Evolutionary conservation across 805 yeast species (phyloP).

Genomic region (Teunomyces gatunensis): DNA sequence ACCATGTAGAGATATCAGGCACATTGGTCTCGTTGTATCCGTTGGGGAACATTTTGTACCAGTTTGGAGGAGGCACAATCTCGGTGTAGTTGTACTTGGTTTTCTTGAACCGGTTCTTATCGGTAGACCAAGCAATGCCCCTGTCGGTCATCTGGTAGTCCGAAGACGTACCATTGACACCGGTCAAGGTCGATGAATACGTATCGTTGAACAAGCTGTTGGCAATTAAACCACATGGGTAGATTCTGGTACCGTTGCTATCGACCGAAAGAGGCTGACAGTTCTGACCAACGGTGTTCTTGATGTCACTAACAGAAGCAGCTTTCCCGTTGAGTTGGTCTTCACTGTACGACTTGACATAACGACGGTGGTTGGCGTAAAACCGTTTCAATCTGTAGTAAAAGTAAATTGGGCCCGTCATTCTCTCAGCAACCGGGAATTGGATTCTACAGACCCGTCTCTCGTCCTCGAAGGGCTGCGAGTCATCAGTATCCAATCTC

Average conservation of each 20-base stretch:
- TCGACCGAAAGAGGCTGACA: conserved; percentile 41
- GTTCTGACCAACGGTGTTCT: conserved; percentile 43
- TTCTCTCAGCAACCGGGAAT: conserved; percentile 31
- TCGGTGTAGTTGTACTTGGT: conserved; percentile 37
- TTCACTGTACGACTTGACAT: conserved; percentile 42
- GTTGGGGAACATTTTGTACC: conserved; percentile 42
- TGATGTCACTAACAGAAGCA: conserved; percentile 32
- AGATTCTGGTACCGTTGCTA: conserved; percentile 49
- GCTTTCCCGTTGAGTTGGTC: conserved; percentile 42
- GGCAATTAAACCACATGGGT: conserved; percentile 85
- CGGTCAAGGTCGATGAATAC: conserved; percentile 31
- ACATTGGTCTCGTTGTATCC: conserved; percentile 43
- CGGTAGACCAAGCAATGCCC: conserved; percentile 43
- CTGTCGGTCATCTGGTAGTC: conserved; percentile 35
- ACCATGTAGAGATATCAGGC: conserved; percentile 45
- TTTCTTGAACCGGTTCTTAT: conserved; percentile 39
- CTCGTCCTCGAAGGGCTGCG: conserved; percentile 48
- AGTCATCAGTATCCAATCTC: conserved; percentile 36
- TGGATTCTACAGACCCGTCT: conserved; percentile 45
- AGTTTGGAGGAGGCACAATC: conserved; percentile 45
- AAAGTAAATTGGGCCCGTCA: conserved; percentile 40
- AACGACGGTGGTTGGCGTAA: conserved; percentile 44
- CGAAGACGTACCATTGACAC: conserved; percentile 34
- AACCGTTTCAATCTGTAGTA: conserved; percentile 42
- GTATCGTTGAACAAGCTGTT: conserved; percentile 80